Conservation (phyloP, 352 stramenopile genomes). For the Sclerospora graminicola region DNA sequence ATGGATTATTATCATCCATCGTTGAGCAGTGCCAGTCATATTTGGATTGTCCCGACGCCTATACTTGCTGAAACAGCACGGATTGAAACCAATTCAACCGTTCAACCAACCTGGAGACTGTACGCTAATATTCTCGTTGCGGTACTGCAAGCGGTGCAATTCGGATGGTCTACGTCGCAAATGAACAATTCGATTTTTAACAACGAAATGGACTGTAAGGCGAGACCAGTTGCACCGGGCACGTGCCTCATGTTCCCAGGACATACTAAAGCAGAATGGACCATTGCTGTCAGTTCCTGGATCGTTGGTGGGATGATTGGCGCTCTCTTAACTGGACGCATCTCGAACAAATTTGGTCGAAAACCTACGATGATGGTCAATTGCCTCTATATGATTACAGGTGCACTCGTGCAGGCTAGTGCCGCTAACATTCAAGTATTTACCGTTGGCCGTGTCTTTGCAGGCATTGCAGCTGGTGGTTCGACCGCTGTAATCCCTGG, state of each 20-base stretch:
- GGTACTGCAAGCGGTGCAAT: slow-evolving; percentile 31
- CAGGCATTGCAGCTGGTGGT: slow-evolving; percentile 32
- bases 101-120: slow-evolving; percentile 20
- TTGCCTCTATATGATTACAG: slow-evolving; percentile 36
- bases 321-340: slow-evolving; percentile 20
- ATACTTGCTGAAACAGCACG: slow-evolving; percentile 1
- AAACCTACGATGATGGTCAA: slow-evolving; percentile 26
- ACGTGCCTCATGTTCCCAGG: slow-evolving; percentile 24
- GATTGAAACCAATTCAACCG: slow-evolving; percentile 4
- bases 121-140: slow-evolving; percentile 41
- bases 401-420: slow-evolving; percentile 20
- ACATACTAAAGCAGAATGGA: slow-evolving; percentile 35
- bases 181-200: slow-evolving; percentile 33
- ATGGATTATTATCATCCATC: slow-evolving; percentile 26
- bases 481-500: slow-evolving; percentile 25
- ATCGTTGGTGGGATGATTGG: slow-evolving; percentile 50
- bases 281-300: slow-evolving; percentile 44
- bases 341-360: slow-evolving; percentile 32
- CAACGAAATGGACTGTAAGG: slow-evolving; percentile 34
- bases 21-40: slow-evolving; percentile 8
- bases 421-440: slow-evolving; percentile 22
- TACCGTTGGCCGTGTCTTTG: slow-evolving; percentile 29
- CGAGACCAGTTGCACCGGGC: slow-evolving; percentile 22
- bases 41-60: slow-evolving; percentile 12
- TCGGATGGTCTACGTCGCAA: slow-evolving; percentile 42